Evolutionary conservation across 2,329 filamentous ascomycete genomes (phyloP), one percentile per base, ranked within the genome.

Genomic region (Epichloe festucae): DNA sequence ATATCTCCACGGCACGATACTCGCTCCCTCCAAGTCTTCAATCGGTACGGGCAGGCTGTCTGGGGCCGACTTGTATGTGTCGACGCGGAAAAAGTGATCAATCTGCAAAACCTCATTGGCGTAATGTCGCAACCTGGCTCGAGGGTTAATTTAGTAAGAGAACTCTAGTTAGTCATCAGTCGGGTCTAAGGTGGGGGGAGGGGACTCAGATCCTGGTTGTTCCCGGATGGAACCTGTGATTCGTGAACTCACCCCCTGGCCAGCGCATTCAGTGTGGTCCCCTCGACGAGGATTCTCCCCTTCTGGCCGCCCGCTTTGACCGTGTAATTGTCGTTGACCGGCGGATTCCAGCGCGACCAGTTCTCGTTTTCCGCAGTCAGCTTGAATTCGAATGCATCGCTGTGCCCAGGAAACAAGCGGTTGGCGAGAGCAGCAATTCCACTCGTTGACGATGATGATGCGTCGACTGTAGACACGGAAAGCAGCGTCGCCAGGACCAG

Each of bases 1-100:
- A 57, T 76, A 77, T 36, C 57, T 49, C 54, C 53, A 58, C 8
- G 55, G 57, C 34, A 58, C 57, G 14, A 57, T 42, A 48, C 57
- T 58, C 4, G 49, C 46, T 8, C 55, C 57, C 3, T 38, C 52
- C 40, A 58, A 39, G 5, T 53, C 23, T 19, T 46, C 38, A 12
- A 21, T 15, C 7, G 53, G 54, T 1, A 19, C n/a, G 4, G 56
- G 56, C 35, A 58, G 35, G 2, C 15, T 34, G 2, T 36, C 21
- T 3, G 55, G 46, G 6, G 49, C 34, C 12, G 48, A 40, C 1
- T 46, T 47, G 10, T 45, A 40, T 5, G 35, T 45, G 11, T 58
- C 50, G n/a, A 55, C 51, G 27, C 55, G 57, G 51, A 54, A 57
- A 42, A 54, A 58, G 15, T 54, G 53, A 27, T 59, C 57, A 23